Percentiles rank a stretch among this genome's conserved stretches.
Conservation (phyloP, 1,284 basidiomycete genomes). For the Malassezia dermatis region DNA sequence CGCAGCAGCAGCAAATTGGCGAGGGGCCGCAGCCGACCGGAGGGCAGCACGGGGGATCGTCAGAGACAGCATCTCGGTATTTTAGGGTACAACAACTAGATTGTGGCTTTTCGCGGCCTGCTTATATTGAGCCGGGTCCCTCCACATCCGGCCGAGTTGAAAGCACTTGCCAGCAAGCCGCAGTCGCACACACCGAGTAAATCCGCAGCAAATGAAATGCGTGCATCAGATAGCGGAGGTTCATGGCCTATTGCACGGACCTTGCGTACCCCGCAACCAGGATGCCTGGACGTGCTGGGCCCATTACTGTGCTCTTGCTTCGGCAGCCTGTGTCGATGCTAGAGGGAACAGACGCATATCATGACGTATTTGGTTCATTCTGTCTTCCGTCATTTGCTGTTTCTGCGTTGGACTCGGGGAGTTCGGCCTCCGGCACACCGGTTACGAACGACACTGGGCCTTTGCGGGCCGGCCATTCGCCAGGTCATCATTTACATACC, state of each 20-base stretch:
- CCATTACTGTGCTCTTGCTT: slow-evolving; percentile 31
- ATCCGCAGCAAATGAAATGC: background rate
- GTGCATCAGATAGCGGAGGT: background rate
- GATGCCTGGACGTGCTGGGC: background rate
- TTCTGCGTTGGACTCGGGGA: slow-evolving; percentile 38
- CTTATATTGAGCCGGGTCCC: background rate
- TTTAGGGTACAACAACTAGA: background rate
- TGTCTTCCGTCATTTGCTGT: slow-evolving; percentile 40
- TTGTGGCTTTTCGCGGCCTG: background rate
- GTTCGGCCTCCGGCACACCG: slow-evolving; percentile 31
- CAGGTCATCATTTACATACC: slow-evolving; percentile 16
- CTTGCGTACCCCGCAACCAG: background rate
- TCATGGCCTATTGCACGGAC: background rate
- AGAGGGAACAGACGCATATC: slow-evolving; percentile 45
- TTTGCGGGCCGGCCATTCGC: background rate
- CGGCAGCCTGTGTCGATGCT: slow-evolving; percentile 36
- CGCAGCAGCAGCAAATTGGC: slow-evolving; percentile 39
- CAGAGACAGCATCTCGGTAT: slow-evolving; percentile 36
- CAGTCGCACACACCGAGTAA: background rate
- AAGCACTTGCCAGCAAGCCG: background rate
- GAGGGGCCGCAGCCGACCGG: slow-evolving; percentile 32
- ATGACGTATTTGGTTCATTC: slow-evolving; percentile 44
- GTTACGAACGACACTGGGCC: background rate
- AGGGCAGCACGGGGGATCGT: slow-evolving; percentile 40
- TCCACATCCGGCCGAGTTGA: background rate